Evolutionary conservation across 176 grass and related monocot genomes (phyloP).

Genomic region (Oryza meridionalis): DNA sequence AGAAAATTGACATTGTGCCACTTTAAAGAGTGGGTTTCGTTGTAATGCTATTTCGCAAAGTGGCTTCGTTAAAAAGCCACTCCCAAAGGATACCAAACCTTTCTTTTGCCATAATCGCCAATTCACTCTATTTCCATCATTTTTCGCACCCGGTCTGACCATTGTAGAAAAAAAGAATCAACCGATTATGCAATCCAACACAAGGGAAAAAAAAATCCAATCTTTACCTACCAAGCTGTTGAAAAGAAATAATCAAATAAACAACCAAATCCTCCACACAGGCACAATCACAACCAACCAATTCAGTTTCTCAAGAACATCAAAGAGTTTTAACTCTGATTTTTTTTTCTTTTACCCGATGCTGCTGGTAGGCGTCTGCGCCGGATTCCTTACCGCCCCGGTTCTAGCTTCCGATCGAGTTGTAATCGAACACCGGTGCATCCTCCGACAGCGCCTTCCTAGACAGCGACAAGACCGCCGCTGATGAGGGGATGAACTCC

Average conservation of each 20-base stretch:
- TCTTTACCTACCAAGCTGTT: not conserved
- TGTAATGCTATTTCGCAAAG: too few species aligned
- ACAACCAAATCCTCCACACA: conserved; percentile 22
- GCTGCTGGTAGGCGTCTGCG: conserved; percentile 44
- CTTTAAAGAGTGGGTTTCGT: too few species aligned
- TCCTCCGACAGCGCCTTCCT: conserved; percentile 69
- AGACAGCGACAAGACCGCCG: not conserved
- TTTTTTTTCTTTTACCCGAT: conserved; percentile 51
- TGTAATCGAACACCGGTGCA: conserved; percentile 65
- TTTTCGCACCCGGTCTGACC: too few species aligned
- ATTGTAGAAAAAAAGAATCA: not conserved
- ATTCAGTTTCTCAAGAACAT: not conserved
- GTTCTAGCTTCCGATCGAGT: conserved; percentile 19
- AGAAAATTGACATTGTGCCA: too few species aligned
- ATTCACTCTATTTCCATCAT: too few species aligned
- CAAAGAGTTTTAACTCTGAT: not conserved
- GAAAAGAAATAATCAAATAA: not conserved
- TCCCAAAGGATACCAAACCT: too few species aligned
- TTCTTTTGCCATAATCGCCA: too few species aligned
- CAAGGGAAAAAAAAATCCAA: not conserved
- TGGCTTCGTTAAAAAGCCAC: too few species aligned
- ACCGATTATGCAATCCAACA: conserved; percentile 36
- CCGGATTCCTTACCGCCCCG: conserved; percentile 44
- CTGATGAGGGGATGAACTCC: conserved; percentile 78
- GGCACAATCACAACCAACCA: not conserved